These are phyloP conservation scores for Microdochium nivale DNA, from an alignment of 2,329 filamentous ascomycete genomes.

Conservation along the genomic window DNA sequence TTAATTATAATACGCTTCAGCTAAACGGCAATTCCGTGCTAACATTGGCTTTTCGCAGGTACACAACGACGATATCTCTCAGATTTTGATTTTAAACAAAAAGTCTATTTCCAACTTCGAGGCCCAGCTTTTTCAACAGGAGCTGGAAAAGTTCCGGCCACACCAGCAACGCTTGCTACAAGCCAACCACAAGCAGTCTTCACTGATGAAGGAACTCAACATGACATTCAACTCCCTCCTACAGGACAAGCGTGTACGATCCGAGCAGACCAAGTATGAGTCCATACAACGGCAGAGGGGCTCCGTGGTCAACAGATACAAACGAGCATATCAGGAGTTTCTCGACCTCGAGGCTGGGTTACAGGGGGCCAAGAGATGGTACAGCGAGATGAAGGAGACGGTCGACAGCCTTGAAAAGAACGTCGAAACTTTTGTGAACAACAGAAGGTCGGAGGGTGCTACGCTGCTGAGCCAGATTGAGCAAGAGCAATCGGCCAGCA, in stretches of 20 bases:
- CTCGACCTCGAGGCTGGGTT: conserved; percentile 81
- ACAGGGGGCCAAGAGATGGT: conserved; percentile 84
- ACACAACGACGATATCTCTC: conserved; percentile 94
- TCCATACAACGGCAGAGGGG: conserved; percentile 74
- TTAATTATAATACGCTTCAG: conserved; percentile 28
- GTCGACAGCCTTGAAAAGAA: conserved; percentile 90
- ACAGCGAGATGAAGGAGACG: conserved; percentile 90
- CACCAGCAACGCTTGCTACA: conserved; percentile 88
- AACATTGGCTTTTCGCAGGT: conserved; percentile 46
- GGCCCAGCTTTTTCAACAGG: conserved; percentile 83
- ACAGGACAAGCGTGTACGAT: conserved; percentile 86
- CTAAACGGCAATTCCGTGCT: conserved; percentile 4
- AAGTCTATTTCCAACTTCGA: conserved; percentile 92
- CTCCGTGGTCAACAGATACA: conserved; percentile 77
- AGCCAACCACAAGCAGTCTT: conserved; percentile 90
- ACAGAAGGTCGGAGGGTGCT: conserved; percentile 81
- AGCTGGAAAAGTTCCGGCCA: conserved; percentile 93
- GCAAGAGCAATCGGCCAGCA: conserved; percentile 58
- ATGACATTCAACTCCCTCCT: conserved; percentile 77
- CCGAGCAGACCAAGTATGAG: conserved; percentile 95
- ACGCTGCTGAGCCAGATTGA: conserved; percentile 86
- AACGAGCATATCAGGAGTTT: conserved; percentile 86
- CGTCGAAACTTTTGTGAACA: conserved; percentile 94
- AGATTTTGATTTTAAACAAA: conserved; percentile 95
- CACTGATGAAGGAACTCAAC: conserved; percentile 91